Percentiles rank a stretch among this genome's conserved stretches.
Conservation (phyloP, 1,284 basidiomycete species). For the Austroboletus novae-zelandiae region DNA sequence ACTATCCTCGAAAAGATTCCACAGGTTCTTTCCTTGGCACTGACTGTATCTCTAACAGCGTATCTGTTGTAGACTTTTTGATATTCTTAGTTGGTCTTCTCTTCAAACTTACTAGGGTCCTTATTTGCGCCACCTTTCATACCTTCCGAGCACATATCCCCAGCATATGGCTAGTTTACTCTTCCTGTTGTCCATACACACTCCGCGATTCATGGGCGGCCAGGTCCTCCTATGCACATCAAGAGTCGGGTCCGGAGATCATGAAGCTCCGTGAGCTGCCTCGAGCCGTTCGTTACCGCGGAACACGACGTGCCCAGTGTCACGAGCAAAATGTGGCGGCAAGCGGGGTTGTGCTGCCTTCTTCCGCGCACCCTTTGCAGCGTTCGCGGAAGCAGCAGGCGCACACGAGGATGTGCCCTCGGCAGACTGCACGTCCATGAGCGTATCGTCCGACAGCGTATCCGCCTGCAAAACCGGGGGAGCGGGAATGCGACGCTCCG, state of each 20-base stretch:
- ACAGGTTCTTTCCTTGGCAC: constrained; percentile 17
- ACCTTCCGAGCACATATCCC: not conserved
- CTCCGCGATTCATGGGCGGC: constrained; percentile 3
- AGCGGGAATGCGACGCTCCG: constrained; percentile 59
- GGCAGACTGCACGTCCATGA: not conserved
- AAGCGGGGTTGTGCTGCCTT: constrained; percentile 31
- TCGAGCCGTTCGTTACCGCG: constrained; percentile 49
- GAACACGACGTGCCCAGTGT: constrained; percentile 61
- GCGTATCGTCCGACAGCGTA: not conserved
- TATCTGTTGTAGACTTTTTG: constrained; percentile 23
- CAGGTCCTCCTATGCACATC: not conserved
- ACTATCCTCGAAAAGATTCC: constrained; percentile 12
- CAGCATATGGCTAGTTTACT: not conserved
- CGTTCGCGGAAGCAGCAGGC: not conserved
- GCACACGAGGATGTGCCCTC: not conserved
- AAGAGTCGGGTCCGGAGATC: not conserved
- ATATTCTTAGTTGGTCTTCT: not conserved
- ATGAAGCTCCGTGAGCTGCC: not conserved
- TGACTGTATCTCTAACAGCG: constrained; percentile 16
- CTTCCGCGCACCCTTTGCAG: not conserved
- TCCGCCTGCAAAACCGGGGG: constrained; percentile 40
- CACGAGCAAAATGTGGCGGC: constrained; percentile 57
- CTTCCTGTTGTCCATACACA: not conserved
- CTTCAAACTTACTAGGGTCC: not conserved
- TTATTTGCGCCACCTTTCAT: constrained; percentile 5